A percentile compares a stretch with the other conserved stretches of the same genome.
phyloP scores from a whole-genome alignment of 805 yeast genomes.

The Yamadazyma sp. region DNA sequence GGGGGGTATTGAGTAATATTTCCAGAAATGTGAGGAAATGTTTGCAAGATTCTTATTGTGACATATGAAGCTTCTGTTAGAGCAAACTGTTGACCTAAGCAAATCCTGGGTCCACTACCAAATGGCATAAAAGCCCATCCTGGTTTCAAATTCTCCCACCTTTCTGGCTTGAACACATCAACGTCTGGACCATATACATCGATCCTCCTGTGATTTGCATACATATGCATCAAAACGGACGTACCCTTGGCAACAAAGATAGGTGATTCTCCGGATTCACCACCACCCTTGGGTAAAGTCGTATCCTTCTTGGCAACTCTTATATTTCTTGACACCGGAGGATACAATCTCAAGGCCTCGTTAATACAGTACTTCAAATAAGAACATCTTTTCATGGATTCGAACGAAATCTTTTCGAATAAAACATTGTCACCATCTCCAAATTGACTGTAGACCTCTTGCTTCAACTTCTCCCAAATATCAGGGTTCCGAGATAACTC shows the following conservation, averaged over 20 bases:
- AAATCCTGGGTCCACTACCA: conserved; percentile 57
- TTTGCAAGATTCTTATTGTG: conserved; percentile 33
- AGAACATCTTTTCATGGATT: conserved; percentile 32
- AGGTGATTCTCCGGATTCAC: conserved; percentile 24
- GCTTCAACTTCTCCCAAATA: conserved; percentile 28
- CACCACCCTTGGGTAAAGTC: conserved; percentile 31
- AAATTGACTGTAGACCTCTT: conserved; percentile 25
- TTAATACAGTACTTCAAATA: conserved; percentile 32
- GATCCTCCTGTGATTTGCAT: conserved; percentile 42
- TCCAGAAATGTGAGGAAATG: conserved; percentile 17
- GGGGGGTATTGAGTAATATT: conserved; percentile 26
- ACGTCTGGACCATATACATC: conserved; percentile 47
- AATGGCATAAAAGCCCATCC: conserved; percentile 54
- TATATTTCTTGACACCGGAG: conserved; percentile 35
- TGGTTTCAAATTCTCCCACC: conserved; percentile 44
- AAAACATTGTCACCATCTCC: conserved; percentile 23
- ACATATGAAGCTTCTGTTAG: conserved; percentile 53
- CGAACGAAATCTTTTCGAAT: conserved; percentile 27
- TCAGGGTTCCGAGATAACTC: conserved; percentile 34
- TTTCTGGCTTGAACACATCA: conserved; percentile 44
- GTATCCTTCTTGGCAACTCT: conserved; percentile 27
- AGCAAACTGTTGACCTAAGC: conserved; percentile 58
- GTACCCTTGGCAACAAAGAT: conserved; percentile 45
- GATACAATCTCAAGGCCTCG: conserved; percentile 34
- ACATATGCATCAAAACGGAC: conserved; percentile 36